Evolutionary conservation across 1,284 basidiomycete species (phyloP), one percentile per base, ranked within the genome.

Genomic region (Entoloma clypeatum): DNA sequence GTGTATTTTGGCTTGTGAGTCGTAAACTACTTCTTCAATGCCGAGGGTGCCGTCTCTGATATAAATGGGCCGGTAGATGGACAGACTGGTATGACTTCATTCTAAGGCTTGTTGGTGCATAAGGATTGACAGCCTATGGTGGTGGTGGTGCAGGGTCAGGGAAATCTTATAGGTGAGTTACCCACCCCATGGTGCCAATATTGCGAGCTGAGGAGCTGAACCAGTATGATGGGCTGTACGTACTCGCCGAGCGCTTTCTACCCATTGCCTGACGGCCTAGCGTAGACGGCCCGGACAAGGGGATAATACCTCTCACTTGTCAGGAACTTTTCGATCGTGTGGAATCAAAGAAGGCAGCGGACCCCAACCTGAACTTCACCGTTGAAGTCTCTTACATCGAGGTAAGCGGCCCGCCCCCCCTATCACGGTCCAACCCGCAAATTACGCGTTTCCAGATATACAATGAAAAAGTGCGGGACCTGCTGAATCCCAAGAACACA

Each of bases 331-430:
- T 99, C 64, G 74, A 80, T 45, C 82, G 93, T 48, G 87, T 95
- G 33, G 76, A 75, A 32, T 61, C 74, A 28, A 88, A 88, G 68
- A 78, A 65, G 52, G 67, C 69, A 1, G 61, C 58, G 35, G 88
- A 95, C 55, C 63, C 81, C 4, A 81, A 86, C 55, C 60, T 93
- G 43, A 78, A 72, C 44, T 93, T 94, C 60, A 86, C 84, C 3
- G 93, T 97, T 33, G 93, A 99, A 68, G 95, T 97, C 14, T 98
- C 94, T 7, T 98, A 97, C 61, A 98, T 98, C 49, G 92, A 95
- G 71, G 86, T 87, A 48, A 47, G 26, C 40, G 47, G 17, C 21
- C 36, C 34, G 24, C 24, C 36, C 37, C 18, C 24, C n/a, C n/a
- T n/a, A 17, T 39, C 28, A 28, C 25, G 26, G 41, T 37, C 25